Evolutionary conservation across 1,284 basidiomycete species (phyloP), one percentile per base, ranked within the genome.

Genomic region (Trametes pubescens): DNA sequence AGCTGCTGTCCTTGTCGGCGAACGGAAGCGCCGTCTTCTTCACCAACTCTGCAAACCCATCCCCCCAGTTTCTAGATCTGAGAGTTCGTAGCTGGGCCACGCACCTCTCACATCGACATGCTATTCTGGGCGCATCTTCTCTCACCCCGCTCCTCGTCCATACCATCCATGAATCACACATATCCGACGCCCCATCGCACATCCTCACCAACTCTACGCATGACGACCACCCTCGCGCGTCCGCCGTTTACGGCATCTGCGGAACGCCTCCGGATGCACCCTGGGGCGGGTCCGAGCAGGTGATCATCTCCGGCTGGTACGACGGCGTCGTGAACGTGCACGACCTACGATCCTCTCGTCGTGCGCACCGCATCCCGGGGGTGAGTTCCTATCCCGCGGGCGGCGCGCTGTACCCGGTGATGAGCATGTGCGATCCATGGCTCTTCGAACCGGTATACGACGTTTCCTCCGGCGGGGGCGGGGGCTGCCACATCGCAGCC

Each of bases 301-400:
- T 91, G 24, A 62, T 93, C n/a, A 81, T 92, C 43, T 88, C 89
- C 2, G 91, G 91, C 1, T 93, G 92, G 91, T 92, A 86, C 74
- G 90, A 93, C 71, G 89, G 91, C 8, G 73, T 81, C 54, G 87
- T 92, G 34, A 82, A 84, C 48, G 82, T 91, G 53, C 86, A 92
- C 74, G 91, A 93, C 74, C 81, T 93, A 32, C 90, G 91, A 32
- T 79, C 82, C 18, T 78, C 84, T 18, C 54, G 71, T 6, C 74
- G 73, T 53, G 51, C 68, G 24, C 64, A 59, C 57, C 67, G 62
- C 34, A 66, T 46, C 60, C 47, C 67, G 62, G 61, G 67, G 37
- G 61, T 69, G 18, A 43, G 53, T 10, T 56, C 74, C 0, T 52
- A 54, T 43, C 65, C 69, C 24, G 64, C 71, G 0, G 67, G 71